Evolutionary conservation across 2,329 filamentous ascomycete species (phyloP), one percentile per base, ranked within the genome.

Genomic region (Paraphaeosphaeria sporulosa): DNA sequence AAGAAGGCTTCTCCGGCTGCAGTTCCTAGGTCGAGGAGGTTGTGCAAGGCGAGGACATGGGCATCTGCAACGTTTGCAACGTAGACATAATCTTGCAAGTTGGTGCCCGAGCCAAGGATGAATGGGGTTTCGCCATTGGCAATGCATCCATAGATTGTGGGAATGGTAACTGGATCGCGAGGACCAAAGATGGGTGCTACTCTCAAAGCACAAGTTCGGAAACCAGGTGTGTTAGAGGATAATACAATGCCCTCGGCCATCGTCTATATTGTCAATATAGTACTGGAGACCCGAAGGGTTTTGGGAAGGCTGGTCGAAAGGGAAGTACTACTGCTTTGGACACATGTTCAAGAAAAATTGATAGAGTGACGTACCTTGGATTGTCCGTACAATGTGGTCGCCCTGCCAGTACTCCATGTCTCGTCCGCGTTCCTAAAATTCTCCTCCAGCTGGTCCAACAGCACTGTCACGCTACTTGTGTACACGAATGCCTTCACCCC

Each of bases 151-250:
- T 96, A 83, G 64, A 97, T 86, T 68, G 90, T 87, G 64, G 89
- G 87, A 36, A 94, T 87, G 15, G 89, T 79, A 74, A 93, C 90
- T 55, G 87, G 87, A 80, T 99, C 95, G 70, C 92, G 92, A 74
- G 95, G 92, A 71, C 94, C 94, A 73, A 97, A 92, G 77, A 98
- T 96, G 66, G 92, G 92, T 13, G 93, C 90, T 7, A 94, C 92
- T 17, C 95, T 91, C 65, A 98, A 86, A 32, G 93, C 85, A 71
- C 87, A 87, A n/a, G 93, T 96, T 10, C 92, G 83, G 77, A 96
- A 87, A 46, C 81, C 81, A 54, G 83, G 81, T 57, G 72, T 84
- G 83, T 93, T 95, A 71, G 90, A 91, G 55, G 87, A 83, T 57
- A 97, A 83, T 66, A 96, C 93, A 55, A 93, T 82, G 62, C 89